Conservation (phyloP, 768 basidiomycete genomes). For the Candolleomyces efflorescens region DNA sequence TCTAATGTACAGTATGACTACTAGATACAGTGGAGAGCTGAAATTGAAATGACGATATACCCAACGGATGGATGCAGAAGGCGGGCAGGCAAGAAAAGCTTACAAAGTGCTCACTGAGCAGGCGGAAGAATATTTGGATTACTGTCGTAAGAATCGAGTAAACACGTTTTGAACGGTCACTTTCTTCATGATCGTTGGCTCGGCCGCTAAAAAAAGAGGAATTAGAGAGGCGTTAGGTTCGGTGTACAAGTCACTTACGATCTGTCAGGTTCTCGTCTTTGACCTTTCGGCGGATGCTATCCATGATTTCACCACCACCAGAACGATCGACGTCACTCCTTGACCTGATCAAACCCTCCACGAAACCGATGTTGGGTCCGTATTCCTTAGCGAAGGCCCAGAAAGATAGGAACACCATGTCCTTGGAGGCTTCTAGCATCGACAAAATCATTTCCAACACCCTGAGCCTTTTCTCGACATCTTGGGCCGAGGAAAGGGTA, state of each 20-base stretch:
- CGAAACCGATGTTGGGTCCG: conserved; percentile 89
- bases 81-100: conserved; percentile 14
- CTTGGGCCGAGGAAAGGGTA: conserved; percentile 69
- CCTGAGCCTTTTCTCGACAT: conserved; percentile 80
- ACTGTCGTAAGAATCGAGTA: conserved; percentile 67
- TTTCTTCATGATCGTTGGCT: conserved; percentile 91
- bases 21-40: conserved; percentile 13
- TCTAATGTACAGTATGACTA: conserved; percentile 9
- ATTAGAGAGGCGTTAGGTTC: conserved; percentile 8
- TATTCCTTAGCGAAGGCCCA: conserved; percentile 92
- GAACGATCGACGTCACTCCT: conserved; percentile 90
- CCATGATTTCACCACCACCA: conserved; percentile 87
- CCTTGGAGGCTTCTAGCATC: conserved; percentile 82
- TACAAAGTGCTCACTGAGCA: conserved; percentile 1
- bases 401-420: conserved; percentile 88
- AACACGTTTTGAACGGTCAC: conserved; percentile 72
- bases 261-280: conserved; percentile 83
- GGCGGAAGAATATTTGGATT: conserved; percentile 5
- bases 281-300: conserved; percentile 86
- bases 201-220: conserved; percentile 46
- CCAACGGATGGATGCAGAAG: conserved; percentile 15
- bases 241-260: conserved; percentile 48
- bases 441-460: conserved; percentile 80
- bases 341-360: conserved; percentile 86
- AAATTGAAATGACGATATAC: conserved; percentile 14